A percentile compares a stretch with the other conserved stretches of the same genome.
Evolutionary conservation across 345 rosid species (phyloP).

Genomic region (Excoecaria cochinchinensis): DNA sequence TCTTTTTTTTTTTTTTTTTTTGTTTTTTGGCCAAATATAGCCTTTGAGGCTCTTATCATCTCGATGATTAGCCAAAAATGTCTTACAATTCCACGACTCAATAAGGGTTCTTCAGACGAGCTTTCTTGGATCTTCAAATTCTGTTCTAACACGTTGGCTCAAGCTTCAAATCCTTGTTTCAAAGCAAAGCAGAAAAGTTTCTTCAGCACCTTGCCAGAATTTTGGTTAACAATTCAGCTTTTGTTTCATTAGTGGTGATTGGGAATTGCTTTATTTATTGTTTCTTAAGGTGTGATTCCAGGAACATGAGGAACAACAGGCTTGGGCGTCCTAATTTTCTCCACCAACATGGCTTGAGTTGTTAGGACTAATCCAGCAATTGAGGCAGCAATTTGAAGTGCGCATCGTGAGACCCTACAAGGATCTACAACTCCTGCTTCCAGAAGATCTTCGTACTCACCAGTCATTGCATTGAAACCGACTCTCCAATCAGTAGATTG

Average conservation of each 20-base stretch:
- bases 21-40: too few relatives aligned
- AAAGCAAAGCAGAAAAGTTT: neutral
- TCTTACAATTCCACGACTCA: neutral
- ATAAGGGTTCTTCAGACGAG: neutral
- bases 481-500: conserved; percentile 52
- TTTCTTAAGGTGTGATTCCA: conserved; percentile 52
- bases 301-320: conserved; percentile 68
- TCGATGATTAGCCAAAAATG: neutral
- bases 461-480: conserved; percentile 83
- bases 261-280: too few relatives aligned
- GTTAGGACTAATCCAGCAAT: conserved; percentile 73
- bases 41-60: neutral
- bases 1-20: too few relatives aligned
- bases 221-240: neutral
- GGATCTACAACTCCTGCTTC: conserved; percentile 69
- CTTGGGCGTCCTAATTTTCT: conserved; percentile 57
- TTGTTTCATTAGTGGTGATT: neutral
- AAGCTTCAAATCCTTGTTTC: neutral
- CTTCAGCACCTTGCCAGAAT: neutral
- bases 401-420: conserved; percentile 73
- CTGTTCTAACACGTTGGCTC: neutral
- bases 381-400: conserved; percentile 79
- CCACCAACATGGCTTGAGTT: conserved; percentile 81
- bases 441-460: conserved; percentile 69
- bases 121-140: neutral